Conservation (phyloP, 208 protist species). For the Leishmania arabica region DNA sequence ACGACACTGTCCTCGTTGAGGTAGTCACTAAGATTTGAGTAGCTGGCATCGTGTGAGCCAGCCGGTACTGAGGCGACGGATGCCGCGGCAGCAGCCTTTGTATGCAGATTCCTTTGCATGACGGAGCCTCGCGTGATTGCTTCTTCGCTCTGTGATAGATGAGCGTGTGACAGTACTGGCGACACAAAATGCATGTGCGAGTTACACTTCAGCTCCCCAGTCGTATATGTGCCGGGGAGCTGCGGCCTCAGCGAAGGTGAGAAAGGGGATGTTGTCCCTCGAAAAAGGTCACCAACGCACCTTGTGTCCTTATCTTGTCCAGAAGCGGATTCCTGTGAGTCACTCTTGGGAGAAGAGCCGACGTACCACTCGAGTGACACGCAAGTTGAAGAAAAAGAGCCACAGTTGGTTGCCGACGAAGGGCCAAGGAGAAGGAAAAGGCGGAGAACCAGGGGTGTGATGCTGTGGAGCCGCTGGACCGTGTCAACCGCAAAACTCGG, state of each 20-base stretch:
- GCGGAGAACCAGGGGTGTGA: not conserved
- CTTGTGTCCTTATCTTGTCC: not conserved
- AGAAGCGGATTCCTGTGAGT: not conserved
- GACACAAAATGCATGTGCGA: not conserved
- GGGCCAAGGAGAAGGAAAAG: not conserved
- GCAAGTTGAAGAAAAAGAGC: not conserved
- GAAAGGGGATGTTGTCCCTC: not conserved
- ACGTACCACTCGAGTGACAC: not conserved
- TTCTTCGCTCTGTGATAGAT: not conserved
- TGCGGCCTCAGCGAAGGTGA: not conserved
- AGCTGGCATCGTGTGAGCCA: conserved; percentile 18
- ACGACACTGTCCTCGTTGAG: conserved; percentile 16
- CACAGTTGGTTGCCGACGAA: not conserved
- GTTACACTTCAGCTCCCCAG: not conserved
- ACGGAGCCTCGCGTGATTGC: not conserved
- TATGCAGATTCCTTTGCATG: not conserved
- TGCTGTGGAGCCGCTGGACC: not conserved
- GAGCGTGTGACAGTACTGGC: not conserved
- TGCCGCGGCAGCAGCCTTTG: not conserved
- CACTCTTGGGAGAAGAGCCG: not conserved
- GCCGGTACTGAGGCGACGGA: not conserved
- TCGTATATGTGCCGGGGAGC: not conserved
- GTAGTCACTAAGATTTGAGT: conserved; percentile 28
- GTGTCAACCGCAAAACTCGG: not conserved
- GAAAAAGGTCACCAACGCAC: not conserved